Evolutionary conservation across 257 asterid species (phyloP).

Genomic region (Scutellaria minor): DNA sequence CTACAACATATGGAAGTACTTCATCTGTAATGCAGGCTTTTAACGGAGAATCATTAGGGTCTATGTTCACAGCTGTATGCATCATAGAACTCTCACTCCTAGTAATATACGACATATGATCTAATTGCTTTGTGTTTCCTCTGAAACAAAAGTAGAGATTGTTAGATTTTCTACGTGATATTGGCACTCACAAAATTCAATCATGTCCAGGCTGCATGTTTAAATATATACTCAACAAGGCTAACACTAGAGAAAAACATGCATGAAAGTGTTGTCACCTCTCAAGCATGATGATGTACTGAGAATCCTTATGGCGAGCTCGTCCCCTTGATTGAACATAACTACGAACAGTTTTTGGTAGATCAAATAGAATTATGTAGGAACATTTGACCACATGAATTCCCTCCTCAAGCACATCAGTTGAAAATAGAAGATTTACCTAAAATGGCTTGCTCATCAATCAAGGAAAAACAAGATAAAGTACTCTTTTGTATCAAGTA

Average conservation of each 20-base stretch:
- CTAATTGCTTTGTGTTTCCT: conserved; percentile 69
- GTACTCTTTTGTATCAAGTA: not conserved
- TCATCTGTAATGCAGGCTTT: conserved; percentile 46
- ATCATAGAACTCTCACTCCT: conserved; percentile 61
- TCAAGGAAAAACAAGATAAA: conserved; percentile 25
- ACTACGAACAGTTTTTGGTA: conserved; percentile 68
- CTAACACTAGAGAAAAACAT: not conserved
- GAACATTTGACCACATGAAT: conserved; percentile 62
- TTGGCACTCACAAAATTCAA: not conserved
- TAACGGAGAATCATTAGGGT: conserved; percentile 37
- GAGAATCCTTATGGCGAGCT: conserved; percentile 63
- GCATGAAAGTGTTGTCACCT: conserved; percentile 53
- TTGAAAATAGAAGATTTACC: conserved; percentile 82
- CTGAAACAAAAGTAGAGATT: conserved; percentile 50
- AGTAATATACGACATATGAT: conserved; percentile 53
- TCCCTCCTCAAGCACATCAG: conserved; percentile 76
- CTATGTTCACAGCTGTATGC: conserved; percentile 46
- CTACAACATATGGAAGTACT: conserved; percentile 52
- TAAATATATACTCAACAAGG: not conserved
- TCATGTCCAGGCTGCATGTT: not conserved
- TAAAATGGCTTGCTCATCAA: conserved; percentile 39
- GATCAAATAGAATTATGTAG: conserved; percentile 68
- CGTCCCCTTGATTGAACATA: conserved; percentile 62
- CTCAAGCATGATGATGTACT: conserved; percentile 78
- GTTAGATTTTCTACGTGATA: conserved; percentile 24